A percentile compares a stretch with the other conserved stretches of the same genome.
These are phyloP conservation scores for Phalaenopsis aphrodite DNA, from an alignment of 106 monocot species.

Conservation along the genomic window DNA sequence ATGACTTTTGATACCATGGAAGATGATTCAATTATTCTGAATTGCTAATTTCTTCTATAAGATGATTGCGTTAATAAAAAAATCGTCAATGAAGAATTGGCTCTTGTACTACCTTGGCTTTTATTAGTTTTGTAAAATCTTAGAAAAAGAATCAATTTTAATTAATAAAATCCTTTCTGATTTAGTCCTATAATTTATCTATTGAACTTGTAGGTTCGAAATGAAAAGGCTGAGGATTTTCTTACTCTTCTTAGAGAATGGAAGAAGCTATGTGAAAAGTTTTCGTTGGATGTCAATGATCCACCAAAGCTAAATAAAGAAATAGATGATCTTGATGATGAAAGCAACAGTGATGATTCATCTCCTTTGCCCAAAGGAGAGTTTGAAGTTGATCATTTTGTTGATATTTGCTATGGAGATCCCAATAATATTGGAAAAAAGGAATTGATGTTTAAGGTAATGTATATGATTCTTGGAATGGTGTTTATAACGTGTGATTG, in stretches of 20 bases:
- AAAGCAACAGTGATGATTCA: constrained; percentile 10
- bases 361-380: constrained; percentile 19
- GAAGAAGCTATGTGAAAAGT: constrained; percentile 47
- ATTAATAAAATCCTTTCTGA: background rate
- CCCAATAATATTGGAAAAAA: constrained; percentile 24
- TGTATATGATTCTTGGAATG: background rate
- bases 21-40: no score
- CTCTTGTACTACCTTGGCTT: no score
- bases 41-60: no score
- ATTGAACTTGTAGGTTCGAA: constrained; percentile 50
- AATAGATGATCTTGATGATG: constrained; percentile 25
- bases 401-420: constrained; percentile 82
- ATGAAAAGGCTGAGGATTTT: constrained; percentile 84
- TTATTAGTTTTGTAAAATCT: no score
- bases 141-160: no score
- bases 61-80: no score
- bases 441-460: constrained; percentile 76
- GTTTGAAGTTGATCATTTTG: constrained; percentile 58
- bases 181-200: background rate
- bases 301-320: background rate
- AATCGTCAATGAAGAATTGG: no score
- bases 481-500: no score
- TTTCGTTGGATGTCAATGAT: constrained; percentile 8
- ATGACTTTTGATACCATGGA: no score
- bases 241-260: constrained; percentile 59